Percentiles rank a stretch among this genome's conserved stretches.
Evolutionary conservation across 2,329 filamentous ascomycete species (phyloP).

Genomic region (Pyricularia grisea): DNA sequence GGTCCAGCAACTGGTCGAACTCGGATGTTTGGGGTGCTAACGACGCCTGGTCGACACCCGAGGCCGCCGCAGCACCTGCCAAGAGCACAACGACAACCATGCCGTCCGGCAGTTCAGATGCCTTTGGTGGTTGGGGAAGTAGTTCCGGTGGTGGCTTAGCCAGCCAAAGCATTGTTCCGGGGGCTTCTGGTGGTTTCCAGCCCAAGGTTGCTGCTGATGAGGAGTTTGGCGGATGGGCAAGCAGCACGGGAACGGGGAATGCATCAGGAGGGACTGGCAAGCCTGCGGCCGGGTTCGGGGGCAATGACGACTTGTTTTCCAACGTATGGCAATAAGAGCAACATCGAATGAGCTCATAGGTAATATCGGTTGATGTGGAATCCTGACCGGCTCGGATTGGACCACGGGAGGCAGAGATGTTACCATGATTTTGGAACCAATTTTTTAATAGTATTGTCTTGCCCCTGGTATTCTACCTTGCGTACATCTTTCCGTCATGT

Average conservation of each 20-base stretch:
- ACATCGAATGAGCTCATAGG: background rate
- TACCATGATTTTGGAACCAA: background rate
- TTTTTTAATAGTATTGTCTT: background rate
- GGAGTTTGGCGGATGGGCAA: conserved; percentile 93
- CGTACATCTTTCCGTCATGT: background rate
- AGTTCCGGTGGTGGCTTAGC: conserved; percentile 32
- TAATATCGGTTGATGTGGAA: background rate
- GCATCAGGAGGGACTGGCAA: conserved; percentile 34
- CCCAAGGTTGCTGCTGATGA: conserved; percentile 79
- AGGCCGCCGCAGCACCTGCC: conserved; percentile 30
- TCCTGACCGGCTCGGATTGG: background rate
- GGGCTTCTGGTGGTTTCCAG: conserved; percentile 55
- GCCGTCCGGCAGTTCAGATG: conserved; percentile 56
- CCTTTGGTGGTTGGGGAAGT: conserved; percentile 7
- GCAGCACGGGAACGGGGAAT: conserved; percentile 44
- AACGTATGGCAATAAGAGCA: conserved; percentile 77
- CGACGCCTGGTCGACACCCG: conserved; percentile 70
- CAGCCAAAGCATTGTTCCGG: conserved; percentile 50
- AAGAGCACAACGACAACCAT: conserved; percentile 35
- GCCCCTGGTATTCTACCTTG: background rate
- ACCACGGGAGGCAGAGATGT: background rate
- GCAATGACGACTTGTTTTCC: conserved; percentile 80
- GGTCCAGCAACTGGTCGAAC: conserved; percentile 25
- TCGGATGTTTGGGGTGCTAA: conserved; percentile 80
- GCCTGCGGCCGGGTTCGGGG: conserved; percentile 50